Evolutionary conservation across 345 rosid species (phyloP), one percentile per base, ranked within the genome.

Genomic region (Euphorbia tirucalli): DNA sequence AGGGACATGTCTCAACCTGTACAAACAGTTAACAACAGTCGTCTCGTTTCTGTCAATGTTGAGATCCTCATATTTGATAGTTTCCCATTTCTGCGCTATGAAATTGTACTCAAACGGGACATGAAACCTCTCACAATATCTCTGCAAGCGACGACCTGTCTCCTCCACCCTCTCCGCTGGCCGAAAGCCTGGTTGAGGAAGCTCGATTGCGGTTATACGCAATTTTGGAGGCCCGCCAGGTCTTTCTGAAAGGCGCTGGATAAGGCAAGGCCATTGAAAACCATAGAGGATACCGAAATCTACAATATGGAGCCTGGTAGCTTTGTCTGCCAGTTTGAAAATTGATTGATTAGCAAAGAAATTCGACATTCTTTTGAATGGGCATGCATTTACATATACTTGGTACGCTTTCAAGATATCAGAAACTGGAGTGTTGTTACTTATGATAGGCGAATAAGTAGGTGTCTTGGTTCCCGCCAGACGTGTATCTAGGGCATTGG

Each of bases 181-280:
- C 10, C 87, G 83, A 75, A 90, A 90, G 11, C 97, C 97, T 0
- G 88, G 83, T 73, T 92, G 97, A n/a, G 96, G 97, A 43, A 88
- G 81, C 77, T 92, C 96, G 41, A 92, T 84, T 24, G 92, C 96
- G 0, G 97, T 92, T 28, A 92, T 85, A 0, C 93, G 91, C 70
- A 92, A 70, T 77, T 62, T 78, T 6, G 93, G 88, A 43, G 96
- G 89, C 31, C 88, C 89, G 15, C 68, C 81, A 2, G 52, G 61
- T 46, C 86, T 74, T 21, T 55, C 37, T 0, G 97, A 83, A 18
- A 88, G 69, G 0, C 82, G 82, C 44, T 90, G 86, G 52, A 92
- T 92, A 11, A 89, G 77, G 81, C 90, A 88, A 62, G 97, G 96
- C 97, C 96, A 92, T 30, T 92, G 97, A 64, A 92, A 89, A 8